Evolutionary conservation across 805 yeast genomes (phyloP).

Genomic region (Maudiozyma saulgeensis): DNA sequence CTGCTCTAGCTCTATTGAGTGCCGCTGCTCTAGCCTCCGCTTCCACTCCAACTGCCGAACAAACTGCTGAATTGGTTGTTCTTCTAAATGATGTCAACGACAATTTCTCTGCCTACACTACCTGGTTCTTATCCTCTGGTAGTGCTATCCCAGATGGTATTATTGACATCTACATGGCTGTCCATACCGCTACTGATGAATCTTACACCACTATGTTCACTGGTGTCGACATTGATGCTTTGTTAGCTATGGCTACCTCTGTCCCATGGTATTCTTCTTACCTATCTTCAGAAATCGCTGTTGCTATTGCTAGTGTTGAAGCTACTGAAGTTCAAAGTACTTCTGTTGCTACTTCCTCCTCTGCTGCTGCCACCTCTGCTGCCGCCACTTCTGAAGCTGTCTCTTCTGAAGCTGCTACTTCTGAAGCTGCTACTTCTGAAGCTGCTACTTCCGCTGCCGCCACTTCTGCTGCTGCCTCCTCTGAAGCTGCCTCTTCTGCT

Average conservation of each 20-base stretch:
- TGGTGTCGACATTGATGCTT: background rate
- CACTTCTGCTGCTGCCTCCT: background rate
- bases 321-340: background rate
- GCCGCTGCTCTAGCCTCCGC: background rate
- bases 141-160: background rate
- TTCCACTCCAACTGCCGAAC: constrained; percentile 5
- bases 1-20: background rate
- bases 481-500: background rate
- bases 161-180: background rate
- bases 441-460: background rate
- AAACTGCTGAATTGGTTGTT: constrained; percentile 12
- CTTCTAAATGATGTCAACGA: constrained; percentile 12
- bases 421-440: background rate
- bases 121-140: background rate
- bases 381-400: background rate
- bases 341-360: background rate
- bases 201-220: constrained; percentile 1
- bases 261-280: constrained; percentile 28
- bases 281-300: constrained; percentile 9
- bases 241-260: constrained; percentile 11
- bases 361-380: background rate
- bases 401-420: background rate
- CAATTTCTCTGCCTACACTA: constrained; percentile 7
- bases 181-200: background rate
- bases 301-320: background rate